Evolutionary conservation across 108 stramenopile genomes (phyloP).

Genomic region (Cyclotella atomus): DNA sequence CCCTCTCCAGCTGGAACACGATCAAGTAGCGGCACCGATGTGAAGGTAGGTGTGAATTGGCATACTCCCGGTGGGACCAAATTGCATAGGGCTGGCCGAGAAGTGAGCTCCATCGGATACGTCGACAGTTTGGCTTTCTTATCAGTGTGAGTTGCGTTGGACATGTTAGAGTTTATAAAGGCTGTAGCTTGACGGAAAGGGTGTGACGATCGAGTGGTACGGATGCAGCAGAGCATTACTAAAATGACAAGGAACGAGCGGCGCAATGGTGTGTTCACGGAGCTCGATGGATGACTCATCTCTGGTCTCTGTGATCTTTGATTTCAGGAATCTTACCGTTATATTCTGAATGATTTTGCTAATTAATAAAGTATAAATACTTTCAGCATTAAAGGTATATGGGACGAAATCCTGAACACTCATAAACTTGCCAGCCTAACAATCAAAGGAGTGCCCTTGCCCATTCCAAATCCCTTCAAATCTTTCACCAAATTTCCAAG

Average conservation of each 20-base stretch:
- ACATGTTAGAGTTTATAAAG: neutral
- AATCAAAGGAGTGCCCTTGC: conserved; percentile 36
- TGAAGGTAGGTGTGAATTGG: conserved; percentile 72
- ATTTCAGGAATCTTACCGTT: no score
- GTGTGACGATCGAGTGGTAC: neutral
- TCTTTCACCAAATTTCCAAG: neutral
- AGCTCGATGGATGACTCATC: no score
- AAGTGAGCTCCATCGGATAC: conserved; percentile 38
- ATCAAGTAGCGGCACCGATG: conserved; percentile 59
- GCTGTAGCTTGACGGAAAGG: neutral
- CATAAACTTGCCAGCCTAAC: conserved; percentile 19
- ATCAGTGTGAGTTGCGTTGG: neutral
- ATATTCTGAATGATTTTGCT: no score
- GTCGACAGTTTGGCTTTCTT: conserved; percentile 10
- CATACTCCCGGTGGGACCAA: conserved; percentile 73
- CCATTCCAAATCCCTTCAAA: conserved; percentile 21
- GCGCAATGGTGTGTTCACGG: no score
- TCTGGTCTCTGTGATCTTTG: no score
- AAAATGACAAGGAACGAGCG: neutral
- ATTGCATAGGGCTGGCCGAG: conserved; percentile 32
- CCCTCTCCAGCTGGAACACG: conserved; percentile 39
- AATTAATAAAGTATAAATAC: no score
- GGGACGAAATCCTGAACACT: no score
- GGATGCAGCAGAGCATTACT: neutral
- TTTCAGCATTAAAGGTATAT: no score